Conservation (phyloP, 805 yeast genomes). For the Wickerhamomyces strasburgensis region DNA sequence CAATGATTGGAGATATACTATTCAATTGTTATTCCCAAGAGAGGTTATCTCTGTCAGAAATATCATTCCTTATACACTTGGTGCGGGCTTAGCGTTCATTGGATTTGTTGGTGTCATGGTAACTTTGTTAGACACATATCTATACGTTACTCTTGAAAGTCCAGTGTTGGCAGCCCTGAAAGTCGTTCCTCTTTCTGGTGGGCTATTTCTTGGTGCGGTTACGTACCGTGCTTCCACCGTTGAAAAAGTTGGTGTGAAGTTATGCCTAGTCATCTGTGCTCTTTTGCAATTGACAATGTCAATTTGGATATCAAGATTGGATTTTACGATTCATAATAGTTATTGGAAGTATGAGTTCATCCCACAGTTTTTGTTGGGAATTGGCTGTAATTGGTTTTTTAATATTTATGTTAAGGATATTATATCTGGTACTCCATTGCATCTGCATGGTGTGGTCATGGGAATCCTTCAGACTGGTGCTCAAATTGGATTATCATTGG, state of each 20-base stretch:
- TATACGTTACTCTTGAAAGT: conserved; percentile 24
- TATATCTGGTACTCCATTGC: conserved; percentile 30
- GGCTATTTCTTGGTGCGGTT: conserved; percentile 26
- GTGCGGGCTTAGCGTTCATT: conserved; percentile 19
- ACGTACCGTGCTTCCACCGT: neutral
- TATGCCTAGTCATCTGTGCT: conserved; percentile 10
- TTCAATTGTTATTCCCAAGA: conserved; percentile 26
- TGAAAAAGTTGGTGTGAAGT: neutral
- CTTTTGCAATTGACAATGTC: conserved; percentile 16
- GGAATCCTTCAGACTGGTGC: conserved; percentile 33
- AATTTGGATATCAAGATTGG: conserved; percentile 23
- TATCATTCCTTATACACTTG: conserved; percentile 21
- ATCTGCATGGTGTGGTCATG: conserved; percentile 35
- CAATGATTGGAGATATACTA: conserved; percentile 10
- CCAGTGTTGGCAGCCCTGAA: conserved; percentile 34
- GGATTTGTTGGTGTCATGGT: conserved; percentile 20
- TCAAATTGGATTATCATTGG: conserved; percentile 31
- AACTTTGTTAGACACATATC: conserved; percentile 23
- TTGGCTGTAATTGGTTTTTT: conserved; percentile 29
- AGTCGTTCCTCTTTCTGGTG: conserved; percentile 30
- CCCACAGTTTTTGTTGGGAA: conserved; percentile 22
- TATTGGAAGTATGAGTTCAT: conserved; percentile 30
- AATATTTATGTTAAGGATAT: conserved; percentile 30
- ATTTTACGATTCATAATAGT: conserved; percentile 10
- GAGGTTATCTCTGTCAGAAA: conserved; percentile 26